Evolutionary conservation across 2,329 filamentous ascomycete species (phyloP).

Genomic region (Cordyceps pruinosa): DNA sequence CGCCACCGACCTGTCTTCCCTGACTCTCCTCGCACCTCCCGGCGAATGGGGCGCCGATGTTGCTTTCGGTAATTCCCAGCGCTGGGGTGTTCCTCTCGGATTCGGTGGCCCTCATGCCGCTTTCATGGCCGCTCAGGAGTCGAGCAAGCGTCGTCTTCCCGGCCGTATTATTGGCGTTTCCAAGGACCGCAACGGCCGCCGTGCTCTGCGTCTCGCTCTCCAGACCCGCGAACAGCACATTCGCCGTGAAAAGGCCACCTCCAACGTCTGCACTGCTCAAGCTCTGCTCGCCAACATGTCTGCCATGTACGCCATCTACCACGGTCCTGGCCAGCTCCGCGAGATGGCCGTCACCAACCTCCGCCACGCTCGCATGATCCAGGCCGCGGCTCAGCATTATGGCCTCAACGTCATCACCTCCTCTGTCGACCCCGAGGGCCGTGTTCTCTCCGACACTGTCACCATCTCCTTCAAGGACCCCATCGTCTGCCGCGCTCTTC

Average conservation of each 20-base stretch:
- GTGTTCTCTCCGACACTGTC: slow-evolving; percentile 73
- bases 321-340: slow-evolving; percentile 77
- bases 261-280: slow-evolving; percentile 95
- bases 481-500: slow-evolving; percentile 18
- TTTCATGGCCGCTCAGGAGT: slow-evolving; percentile 88
- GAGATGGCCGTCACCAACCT: slow-evolving; percentile 75
- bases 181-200: slow-evolving; percentile 78
- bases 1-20: slow-evolving; percentile 79
- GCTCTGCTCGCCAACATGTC: slow-evolving; percentile 93
- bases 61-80: slow-evolving; percentile 86
- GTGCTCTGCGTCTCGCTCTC: slow-evolving; percentile 67
- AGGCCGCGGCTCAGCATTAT: slow-evolving; percentile 53
- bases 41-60: slow-evolving; percentile 95
- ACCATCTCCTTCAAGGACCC: slow-evolving; percentile 46
- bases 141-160: slow-evolving; percentile 90
- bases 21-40: slow-evolving; percentile 81
- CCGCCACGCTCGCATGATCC: slow-evolving; percentile 62
- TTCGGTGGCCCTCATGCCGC: slow-evolving; percentile 93
- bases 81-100: slow-evolving; percentile 86
- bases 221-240: slow-evolving; percentile 97
- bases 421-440: slow-evolving; percentile 48
- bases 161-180: slow-evolving; percentile 86
- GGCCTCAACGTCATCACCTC: slow-evolving; percentile 58
- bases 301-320: slow-evolving; percentile 89
- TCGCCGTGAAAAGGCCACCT: slow-evolving; percentile 90